A percentile compares a stretch with the other conserved stretches of the same genome.
phyloP scores from a whole-genome alignment of 2,329 filamentous ascomycete genomes.

The Ophiocordyceps robertsii region DNA sequence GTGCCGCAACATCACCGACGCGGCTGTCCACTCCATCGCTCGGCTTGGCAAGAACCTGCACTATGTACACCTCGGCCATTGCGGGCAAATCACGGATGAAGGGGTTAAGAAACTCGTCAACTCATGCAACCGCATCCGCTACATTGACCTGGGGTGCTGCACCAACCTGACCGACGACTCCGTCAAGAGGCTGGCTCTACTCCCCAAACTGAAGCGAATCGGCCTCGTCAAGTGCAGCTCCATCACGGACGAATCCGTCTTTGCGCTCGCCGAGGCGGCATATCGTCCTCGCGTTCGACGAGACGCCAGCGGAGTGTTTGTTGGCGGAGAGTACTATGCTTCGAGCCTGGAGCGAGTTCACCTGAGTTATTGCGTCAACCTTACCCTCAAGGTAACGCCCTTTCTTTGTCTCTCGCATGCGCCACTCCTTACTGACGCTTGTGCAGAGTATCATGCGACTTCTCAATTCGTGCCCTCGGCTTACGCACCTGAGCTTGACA shows the following conservation, averaged over 20 bases:
- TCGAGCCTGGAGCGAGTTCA: slow-evolving; percentile 82
- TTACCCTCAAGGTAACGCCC: slow-evolving; percentile 58
- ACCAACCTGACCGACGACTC: slow-evolving; percentile 76
- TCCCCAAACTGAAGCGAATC: slow-evolving; percentile 90
- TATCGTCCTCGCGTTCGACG: slow-evolving; percentile 35
- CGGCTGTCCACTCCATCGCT: slow-evolving; percentile 74
- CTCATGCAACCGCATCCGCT: slow-evolving; percentile 82
- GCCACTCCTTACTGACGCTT: background rate
- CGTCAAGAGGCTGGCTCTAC: slow-evolving; percentile 65
- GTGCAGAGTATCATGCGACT: slow-evolving; percentile 74
- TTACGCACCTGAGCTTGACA: slow-evolving; percentile 90
- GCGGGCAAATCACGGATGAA: slow-evolving; percentile 76
- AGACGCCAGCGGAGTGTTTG: slow-evolving; percentile 31
- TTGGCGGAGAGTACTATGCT: slow-evolving; percentile 39
- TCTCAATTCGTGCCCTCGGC: slow-evolving; percentile 78
- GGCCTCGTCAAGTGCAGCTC: slow-evolving; percentile 85
- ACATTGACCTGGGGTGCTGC: slow-evolving; percentile 97
- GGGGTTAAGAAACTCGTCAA: slow-evolving; percentile 77
- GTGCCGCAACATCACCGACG: slow-evolving; percentile 84
- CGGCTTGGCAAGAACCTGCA: slow-evolving; percentile 90
- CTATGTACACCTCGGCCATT: slow-evolving; percentile 92
- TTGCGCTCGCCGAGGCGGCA: slow-evolving; percentile 64
- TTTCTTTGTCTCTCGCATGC: background rate
- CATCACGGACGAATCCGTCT: slow-evolving; percentile 83
- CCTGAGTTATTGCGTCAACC: slow-evolving; percentile 81